phyloP scores from a whole-genome alignment of 805 yeast genomes.

The Tetrapisispora nanseiensis region DNA sequence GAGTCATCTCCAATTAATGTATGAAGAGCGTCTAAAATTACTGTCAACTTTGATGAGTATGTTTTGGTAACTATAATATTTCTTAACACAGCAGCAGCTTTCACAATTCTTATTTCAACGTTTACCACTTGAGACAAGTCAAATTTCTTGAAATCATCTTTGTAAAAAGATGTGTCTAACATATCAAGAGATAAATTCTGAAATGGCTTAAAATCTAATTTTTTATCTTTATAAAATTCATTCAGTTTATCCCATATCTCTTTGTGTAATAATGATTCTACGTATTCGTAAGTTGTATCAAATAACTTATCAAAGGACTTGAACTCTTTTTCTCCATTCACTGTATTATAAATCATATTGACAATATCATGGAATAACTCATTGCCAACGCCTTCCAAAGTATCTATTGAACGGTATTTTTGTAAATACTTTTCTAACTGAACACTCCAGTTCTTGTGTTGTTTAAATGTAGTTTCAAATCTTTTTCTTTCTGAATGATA shows the following conservation, averaged over 20 bases:
- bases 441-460: slow-evolving; percentile 12
- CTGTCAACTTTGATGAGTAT: slow-evolving; percentile 38
- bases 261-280: slow-evolving; percentile 59
- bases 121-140: slow-evolving; percentile 22
- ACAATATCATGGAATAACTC: slow-evolving; percentile 7
- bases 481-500: not conserved
- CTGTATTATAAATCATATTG: slow-evolving; percentile 6
- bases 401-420: slow-evolving; percentile 17
- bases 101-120: slow-evolving; percentile 36
- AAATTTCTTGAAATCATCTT: slow-evolving; percentile 26
- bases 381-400: slow-evolving; percentile 19
- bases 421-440: slow-evolving; percentile 32
- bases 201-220: slow-evolving; percentile 18
- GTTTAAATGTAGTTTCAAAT: not conserved
- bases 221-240: slow-evolving; percentile 17
- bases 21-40: slow-evolving; percentile 44
- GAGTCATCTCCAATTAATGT: slow-evolving; percentile 33
- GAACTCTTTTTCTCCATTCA: slow-evolving; percentile 11
- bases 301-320: slow-evolving; percentile 31
- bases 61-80: slow-evolving; percentile 38
- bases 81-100: slow-evolving; percentile 45
- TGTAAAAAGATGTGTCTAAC: slow-evolving; percentile 36
- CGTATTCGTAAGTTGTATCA: slow-evolving; percentile 53
- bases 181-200: slow-evolving; percentile 33
- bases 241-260: slow-evolving; percentile 49